Evolutionary conservation across 2,329 filamentous ascomycete species (phyloP).

Genomic region (Colletotrichum liaoningense): DNA sequence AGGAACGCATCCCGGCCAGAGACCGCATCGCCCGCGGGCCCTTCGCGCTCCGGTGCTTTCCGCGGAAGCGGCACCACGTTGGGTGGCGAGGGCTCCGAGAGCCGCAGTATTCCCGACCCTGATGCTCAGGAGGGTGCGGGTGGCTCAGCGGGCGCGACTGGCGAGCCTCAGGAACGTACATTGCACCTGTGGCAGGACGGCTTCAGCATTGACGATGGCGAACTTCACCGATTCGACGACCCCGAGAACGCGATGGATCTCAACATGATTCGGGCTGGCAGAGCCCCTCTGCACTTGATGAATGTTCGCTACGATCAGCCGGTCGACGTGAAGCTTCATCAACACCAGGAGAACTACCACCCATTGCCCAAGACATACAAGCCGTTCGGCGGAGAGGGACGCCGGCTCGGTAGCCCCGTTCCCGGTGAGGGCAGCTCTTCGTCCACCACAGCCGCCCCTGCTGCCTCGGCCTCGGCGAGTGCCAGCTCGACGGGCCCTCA

Average conservation of each 20-base stretch:
- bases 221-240: constrained; percentile 82
- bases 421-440: constrained; percentile 63
- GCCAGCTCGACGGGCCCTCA: constrained; percentile 45
- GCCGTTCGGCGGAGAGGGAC: constrained; percentile 78
- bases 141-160: constrained; percentile 46
- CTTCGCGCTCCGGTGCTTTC: constrained; percentile 68
- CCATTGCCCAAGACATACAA: constrained; percentile 80
- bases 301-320: constrained; percentile 80
- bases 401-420: constrained; percentile 81
- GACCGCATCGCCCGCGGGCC: constrained; percentile 59
- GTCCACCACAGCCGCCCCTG: constrained; percentile 18
- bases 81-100: constrained; percentile 81
- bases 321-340: constrained; percentile 82
- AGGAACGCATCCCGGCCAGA: constrained; percentile 73
- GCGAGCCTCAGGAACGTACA: constrained; percentile 71
- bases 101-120: constrained; percentile 75
- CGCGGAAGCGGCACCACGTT: constrained; percentile 79
- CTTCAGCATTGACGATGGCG: constrained; percentile 86
- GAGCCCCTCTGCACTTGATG: constrained; percentile 82
- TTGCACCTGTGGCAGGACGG: constrained; percentile 87
- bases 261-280: constrained; percentile 80
- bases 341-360: constrained; percentile 80
- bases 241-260: constrained; percentile 78
- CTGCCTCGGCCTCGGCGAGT: constrained; percentile 39
- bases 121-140: constrained; percentile 44